Conservation (phyloP, 345 rosid genomes). For the Hirschfeldia incana region DNA sequence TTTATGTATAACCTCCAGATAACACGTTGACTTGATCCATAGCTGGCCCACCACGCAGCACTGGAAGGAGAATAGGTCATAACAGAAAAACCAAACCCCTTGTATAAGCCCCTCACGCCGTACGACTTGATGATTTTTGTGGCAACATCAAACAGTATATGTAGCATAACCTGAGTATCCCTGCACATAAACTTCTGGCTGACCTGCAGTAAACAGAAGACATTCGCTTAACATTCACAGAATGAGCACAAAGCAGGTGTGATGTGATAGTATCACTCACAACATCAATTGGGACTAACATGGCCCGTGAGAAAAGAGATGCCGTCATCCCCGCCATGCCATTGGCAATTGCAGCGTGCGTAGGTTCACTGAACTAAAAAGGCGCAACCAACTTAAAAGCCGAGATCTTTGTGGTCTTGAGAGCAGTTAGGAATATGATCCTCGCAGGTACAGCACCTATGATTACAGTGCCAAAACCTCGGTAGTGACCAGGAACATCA, state of each 20-base stretch:
- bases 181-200: conserved; percentile 97
- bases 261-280: conserved; percentile 40
- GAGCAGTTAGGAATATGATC: conserved; percentile 80
- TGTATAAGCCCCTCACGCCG: conserved; percentile 83
- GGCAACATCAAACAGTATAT: conserved; percentile 86
- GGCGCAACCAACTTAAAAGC: conserved; percentile 73
- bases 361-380: conserved; percentile 63
- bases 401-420: conserved; percentile 85
- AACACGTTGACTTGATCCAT: conserved; percentile 92
- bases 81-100: conserved; percentile 93
- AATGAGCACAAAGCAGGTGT: neutral
- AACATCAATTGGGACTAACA: conserved; percentile 95
- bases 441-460: conserved; percentile 92
- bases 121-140: conserved; percentile 72
- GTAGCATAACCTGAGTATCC: conserved; percentile 90
- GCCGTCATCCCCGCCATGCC: conserved; percentile 95
- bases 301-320: conserved; percentile 81
- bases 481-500: conserved; percentile 91
- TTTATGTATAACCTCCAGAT: conserved; percentile 71
- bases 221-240: neutral
- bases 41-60: conserved; percentile 99
- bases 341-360: conserved; percentile 90
- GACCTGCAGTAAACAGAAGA: conserved; percentile 49
- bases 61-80: conserved; percentile 96
- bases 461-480: conserved; percentile 94